Conservation (phyloP, 2,329 filamentous ascomycete species). For the Zymoseptoria brevis region DNA sequence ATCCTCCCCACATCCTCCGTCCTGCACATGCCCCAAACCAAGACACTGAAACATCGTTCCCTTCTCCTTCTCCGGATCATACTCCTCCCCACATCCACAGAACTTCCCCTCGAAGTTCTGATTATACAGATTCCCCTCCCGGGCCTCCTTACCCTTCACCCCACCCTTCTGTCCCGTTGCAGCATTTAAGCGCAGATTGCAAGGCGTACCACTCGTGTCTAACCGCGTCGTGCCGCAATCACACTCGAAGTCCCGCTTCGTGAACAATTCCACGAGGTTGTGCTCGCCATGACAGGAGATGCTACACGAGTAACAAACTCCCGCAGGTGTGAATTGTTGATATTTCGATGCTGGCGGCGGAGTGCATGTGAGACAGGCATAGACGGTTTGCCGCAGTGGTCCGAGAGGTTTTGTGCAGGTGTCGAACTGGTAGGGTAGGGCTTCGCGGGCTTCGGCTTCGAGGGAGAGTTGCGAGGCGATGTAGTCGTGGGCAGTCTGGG, state of each 20-base stretch:
- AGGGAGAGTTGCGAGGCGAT: conserved; percentile 82
- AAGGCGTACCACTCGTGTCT: conserved; percentile 56
- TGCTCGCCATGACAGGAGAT: conserved; percentile 96
- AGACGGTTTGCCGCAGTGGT: conserved; percentile 76
- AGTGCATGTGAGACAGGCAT: conserved; percentile 89
- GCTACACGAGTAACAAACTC: conserved; percentile 92
- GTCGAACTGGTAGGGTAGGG: conserved; percentile 90
- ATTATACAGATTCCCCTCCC: conserved; percentile 77
- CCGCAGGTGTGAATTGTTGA: conserved; percentile 63
- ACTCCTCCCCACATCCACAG: conserved; percentile 80
- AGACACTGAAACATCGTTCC: conserved; percentile 98
- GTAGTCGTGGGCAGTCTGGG: conserved; percentile 56
- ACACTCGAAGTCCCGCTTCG: conserved; percentile 90
- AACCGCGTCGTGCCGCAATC: conserved; percentile 88
- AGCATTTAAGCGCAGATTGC: conserved; percentile 64
- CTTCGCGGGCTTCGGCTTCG: conserved; percentile 90
- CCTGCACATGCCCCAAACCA: conserved; percentile 69
- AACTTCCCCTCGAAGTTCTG: conserved; percentile 92
- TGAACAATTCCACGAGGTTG: conserved; percentile 88
- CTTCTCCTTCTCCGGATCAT: conserved; percentile 81
- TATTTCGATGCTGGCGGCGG: conserved; percentile 59
- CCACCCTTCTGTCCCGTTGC: conserved; percentile 66
- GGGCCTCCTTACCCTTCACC: conserved; percentile 67
- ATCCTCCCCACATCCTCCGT: conserved; percentile 88
- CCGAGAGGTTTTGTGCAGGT: conserved; percentile 87